Evolutionary conservation across 805 yeast species (phyloP).

Genomic region (Sugiyamaella americana): DNA sequence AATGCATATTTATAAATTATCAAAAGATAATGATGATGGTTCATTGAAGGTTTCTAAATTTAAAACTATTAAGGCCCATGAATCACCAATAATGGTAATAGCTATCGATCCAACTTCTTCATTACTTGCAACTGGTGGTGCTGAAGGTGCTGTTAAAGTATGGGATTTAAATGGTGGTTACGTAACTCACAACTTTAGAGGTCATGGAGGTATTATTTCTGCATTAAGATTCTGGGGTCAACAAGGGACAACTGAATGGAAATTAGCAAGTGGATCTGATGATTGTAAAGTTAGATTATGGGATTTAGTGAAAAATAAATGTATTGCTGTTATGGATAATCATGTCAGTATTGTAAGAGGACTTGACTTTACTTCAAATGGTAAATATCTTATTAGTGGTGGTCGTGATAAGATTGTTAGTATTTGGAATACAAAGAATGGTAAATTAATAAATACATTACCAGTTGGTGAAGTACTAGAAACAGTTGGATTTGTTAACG

Average conservation of each 20-base stretch:
- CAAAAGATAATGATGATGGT: constrained; percentile 25
- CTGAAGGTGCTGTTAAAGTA: constrained; percentile 87
- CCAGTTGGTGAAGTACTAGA: constrained; percentile 55
- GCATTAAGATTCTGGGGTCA: constrained; percentile 71
- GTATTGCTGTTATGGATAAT: constrained; percentile 55
- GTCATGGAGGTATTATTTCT: constrained; percentile 87
- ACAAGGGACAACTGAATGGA: constrained; percentile 61
- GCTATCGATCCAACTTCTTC: constrained; percentile 76
- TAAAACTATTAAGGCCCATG: constrained; percentile 36
- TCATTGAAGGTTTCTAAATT: constrained; percentile 5
- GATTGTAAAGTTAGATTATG: constrained; percentile 51
- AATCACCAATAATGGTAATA: constrained; percentile 76
- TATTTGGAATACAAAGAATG: constrained; percentile 44
- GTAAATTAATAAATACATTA: constrained; percentile 53
- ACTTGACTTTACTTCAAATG: constrained; percentile 52
- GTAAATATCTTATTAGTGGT: constrained; percentile 61
- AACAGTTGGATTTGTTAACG: constrained; percentile 31
- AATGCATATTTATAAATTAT: constrained; percentile 56
- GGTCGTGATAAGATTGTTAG: constrained; percentile 82
- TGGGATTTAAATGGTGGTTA: constrained; percentile 89
- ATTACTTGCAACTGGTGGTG: constrained; percentile 86
- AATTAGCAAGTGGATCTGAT: constrained; percentile 66
- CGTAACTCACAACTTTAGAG: constrained; percentile 83
- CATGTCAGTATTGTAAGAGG: constrained; percentile 87
- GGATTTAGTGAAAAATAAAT: constrained; percentile 66